Evolutionary conservation across 371 early-diverging fungal species (phyloP).

Genomic region (Chytridium lagenaria): DNA sequence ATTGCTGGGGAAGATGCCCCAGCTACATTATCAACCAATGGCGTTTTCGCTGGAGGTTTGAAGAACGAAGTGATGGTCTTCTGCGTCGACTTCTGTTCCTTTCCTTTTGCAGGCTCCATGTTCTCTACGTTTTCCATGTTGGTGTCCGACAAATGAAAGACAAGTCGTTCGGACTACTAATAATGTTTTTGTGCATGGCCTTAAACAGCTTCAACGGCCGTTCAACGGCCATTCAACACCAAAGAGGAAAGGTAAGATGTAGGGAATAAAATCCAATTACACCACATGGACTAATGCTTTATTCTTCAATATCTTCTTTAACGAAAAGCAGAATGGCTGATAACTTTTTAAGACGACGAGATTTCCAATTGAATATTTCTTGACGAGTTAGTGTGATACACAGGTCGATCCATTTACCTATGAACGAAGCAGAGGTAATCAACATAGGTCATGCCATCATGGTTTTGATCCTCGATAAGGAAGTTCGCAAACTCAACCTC

Average conservation of each 20-base stretch:
- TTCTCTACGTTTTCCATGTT: neutral
- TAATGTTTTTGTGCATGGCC: too few species aligned
- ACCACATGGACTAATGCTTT: too few species aligned
- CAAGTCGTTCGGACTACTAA: neutral
- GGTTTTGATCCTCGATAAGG: conserved; percentile 82
- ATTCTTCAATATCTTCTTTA: conserved; percentile 4
- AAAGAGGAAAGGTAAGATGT: too few species aligned
- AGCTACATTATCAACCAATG: too few species aligned
- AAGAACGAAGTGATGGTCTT: conserved; percentile 8
- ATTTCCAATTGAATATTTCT: conserved; percentile 41
- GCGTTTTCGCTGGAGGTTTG: conserved; percentile 2
- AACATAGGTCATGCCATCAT: conserved; percentile 86
- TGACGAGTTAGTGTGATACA: neutral
- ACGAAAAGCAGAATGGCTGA: neutral
- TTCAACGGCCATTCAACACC: too few species aligned
- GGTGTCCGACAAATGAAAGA: neutral
- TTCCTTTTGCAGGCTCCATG: neutral
- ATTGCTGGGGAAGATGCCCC: neutral
- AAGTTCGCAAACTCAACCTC: conserved; percentile 70
- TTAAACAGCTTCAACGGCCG: too few species aligned
- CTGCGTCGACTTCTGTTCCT: neutral
- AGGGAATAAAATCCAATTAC: too few species aligned
- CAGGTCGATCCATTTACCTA: conserved; percentile 66
- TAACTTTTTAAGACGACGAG: conserved; percentile 17
- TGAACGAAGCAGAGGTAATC: conserved; percentile 91